These are phyloP conservation scores for Hamamelis virginiana DNA, from an alignment of 164 flowering plant genomes.

Conservation along the genomic window DNA sequence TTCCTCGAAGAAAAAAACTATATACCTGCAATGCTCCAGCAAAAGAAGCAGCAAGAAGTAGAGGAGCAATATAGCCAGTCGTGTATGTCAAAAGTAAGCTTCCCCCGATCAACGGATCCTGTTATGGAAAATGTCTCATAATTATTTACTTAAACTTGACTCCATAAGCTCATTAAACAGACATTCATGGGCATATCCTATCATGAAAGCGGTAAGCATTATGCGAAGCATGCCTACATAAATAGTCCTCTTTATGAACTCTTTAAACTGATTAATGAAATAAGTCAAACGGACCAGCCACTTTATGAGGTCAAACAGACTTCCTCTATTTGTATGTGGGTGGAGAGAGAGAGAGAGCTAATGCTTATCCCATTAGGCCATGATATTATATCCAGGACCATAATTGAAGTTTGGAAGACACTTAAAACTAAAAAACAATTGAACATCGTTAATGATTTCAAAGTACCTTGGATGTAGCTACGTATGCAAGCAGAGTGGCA, in stretches of 20 bases:
- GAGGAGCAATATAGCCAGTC: slow-evolving; percentile 94
- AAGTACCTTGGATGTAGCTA: slow-evolving; percentile 81
- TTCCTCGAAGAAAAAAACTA: not conserved
- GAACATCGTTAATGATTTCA: not conserved
- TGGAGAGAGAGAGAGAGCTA: too few species aligned
- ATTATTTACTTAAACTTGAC: not conserved
- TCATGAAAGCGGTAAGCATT: too few species aligned
- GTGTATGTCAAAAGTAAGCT: slow-evolving; percentile 94
- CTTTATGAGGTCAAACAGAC: too few species aligned
- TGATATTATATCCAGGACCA: not conserved
- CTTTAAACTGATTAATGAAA: too few species aligned
- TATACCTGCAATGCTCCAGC: slow-evolving; percentile 95
- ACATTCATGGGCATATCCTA: too few species aligned
- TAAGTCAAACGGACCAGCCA: too few species aligned
- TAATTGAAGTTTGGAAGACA: not conserved
- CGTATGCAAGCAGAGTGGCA: slow-evolving; percentile 87
- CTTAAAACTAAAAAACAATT: not conserved
- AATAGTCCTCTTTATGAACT: too few species aligned
- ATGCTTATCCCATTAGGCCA: not conserved
- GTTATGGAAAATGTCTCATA: slow-evolving; percentile 12
- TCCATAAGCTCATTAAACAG: not conserved
- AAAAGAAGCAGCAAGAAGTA: slow-evolving; percentile 96
- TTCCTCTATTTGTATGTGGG: too few species aligned
- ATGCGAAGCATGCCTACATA: too few species aligned
- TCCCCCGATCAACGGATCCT: slow-evolving; percentile 94